Base-by-base conservation (phyloP, 1,284 basidiomycete genomes). In the Paramarasmius palmivorus region DNA sequence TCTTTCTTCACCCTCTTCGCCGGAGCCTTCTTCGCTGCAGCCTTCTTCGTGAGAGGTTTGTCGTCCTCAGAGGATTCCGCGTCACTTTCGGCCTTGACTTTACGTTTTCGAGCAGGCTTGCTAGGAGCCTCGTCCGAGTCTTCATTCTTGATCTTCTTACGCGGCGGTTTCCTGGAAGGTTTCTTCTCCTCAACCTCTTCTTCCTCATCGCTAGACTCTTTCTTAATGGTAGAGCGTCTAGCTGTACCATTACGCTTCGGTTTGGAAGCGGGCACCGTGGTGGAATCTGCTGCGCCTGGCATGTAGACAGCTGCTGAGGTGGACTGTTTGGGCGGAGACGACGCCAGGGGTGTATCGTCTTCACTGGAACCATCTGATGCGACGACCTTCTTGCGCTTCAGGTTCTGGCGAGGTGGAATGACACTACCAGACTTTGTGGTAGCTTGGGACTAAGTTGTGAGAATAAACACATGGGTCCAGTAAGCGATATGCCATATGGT, bases 271-370 rank as follows among this genome's bases (percentile, higher is more conserved):
- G 62, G 26, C 67, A 68, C 64, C 22, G 73, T 71, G 20, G 76
- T 74, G 15, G 73, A 69, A 49, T 67, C 66, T 45, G 68, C 63
- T 38, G 72, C 72, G 39, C 78, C 75, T 25, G 74, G 74, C 70
- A 74, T 76, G 29, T 71, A 65, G 17, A 73, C 67, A 9, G 74
- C 69, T 49, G 72, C 68, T 26, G 77, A 70, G 57, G 69, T 70
- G 35, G 66, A 56, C 53, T 71, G 73, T 69, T 88, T 89, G 9
- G 71, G 74, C 19, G 86, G 85, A 25, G 87, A 87, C 37, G 85
- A 86, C 46, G 86, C 86, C 42, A 90, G 78, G 40, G 87, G 87
- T 23, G 72, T 73, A 57, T 90, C 86, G 59, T 88, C 86, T n/a
- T 86, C 86, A 61, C 83, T 87, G 38, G 81, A 83, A 34, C 68